Evolutionary conservation across 306 rosid genomes (phyloP), one percentile per base, ranked within the genome.

Genomic region (Sicyos edulis): DNA sequence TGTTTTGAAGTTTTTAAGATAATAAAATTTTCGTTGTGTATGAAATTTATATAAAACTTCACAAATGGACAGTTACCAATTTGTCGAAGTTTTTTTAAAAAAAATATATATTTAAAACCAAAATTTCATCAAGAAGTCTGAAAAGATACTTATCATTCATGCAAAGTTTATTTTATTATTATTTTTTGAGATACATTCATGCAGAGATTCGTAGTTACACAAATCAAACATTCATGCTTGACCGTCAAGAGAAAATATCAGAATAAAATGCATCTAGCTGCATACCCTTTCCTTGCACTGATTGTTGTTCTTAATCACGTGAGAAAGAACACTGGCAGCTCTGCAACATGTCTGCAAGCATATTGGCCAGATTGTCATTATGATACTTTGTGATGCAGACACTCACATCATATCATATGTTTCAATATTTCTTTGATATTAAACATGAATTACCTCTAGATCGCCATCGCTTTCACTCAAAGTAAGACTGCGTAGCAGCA

Each of bases 221-320:
- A 24, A 22, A 11, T 0, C 40, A 40, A 62, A 17, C 51, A 64
- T 17, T 19, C 52, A 42, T 64, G 71, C 4, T 50, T 50, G 24
- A 49, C 21, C 2, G 44, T 68, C 16, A 24, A 49, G 22, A 42
- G 60, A 57, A 68, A 56, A 77, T 68, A 76, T 29, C 16, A 77
- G 78, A 56, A 59, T 21, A 52, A 50, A 49, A 70, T 71, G 14
- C 21, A 73, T 51, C n/a, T 53, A 19, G 42, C 68, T 32, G 74
- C 86, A 71, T 88, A 93, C 99, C 97, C 81, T 87, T 86, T 91
- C 97, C 85, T 93, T 93, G 96, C 97, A 86, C 66, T 82, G 91
- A 78, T 73, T 81, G 80, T 93, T 85, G 83, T 87, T 93, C 82
- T 88, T 86, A 79, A 93, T 81, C 74, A 91, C 83, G 83, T 91